Percentiles rank a stretch among this genome's conserved stretches.
phyloP scores from a whole-genome alignment of 306 rosid species.

The Dicorynia guianensis region DNA sequence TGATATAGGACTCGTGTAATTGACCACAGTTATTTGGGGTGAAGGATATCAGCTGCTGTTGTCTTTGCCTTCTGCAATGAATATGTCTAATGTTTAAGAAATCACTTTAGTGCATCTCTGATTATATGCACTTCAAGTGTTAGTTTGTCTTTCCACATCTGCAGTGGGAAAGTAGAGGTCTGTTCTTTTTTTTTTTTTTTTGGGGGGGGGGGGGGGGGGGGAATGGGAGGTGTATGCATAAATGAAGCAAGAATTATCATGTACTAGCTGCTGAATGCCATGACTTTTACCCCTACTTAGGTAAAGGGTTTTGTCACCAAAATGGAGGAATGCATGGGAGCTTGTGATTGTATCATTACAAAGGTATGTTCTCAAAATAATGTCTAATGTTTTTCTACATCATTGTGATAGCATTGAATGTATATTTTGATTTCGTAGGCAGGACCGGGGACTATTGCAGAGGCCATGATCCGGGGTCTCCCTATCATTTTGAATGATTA shows the following conservation, averaged over 20 bases:
- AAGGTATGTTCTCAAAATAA: slow-evolving; percentile 22
- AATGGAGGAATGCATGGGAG: slow-evolving; percentile 94
- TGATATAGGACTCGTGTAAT: not conserved
- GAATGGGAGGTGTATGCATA: not conserved
- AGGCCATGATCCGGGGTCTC: slow-evolving; percentile 94
- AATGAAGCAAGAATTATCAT: slow-evolving; percentile 1
- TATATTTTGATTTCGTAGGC: slow-evolving; percentile 56
- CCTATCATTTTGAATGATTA: slow-evolving; percentile 85
- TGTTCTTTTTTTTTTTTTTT: not conserved
- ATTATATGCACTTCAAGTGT: not conserved
- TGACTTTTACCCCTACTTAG: slow-evolving; percentile 44
- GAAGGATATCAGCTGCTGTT: not conserved
- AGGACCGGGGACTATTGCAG: slow-evolving; percentile 98
- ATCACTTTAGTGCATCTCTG: not conserved
- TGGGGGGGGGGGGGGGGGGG: not conserved
- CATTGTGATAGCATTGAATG: not conserved
- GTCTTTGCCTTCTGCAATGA: not conserved
- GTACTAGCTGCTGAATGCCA: slow-evolving; percentile 34
- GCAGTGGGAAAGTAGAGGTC: not conserved
- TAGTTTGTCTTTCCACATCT: slow-evolving; percentile 2
- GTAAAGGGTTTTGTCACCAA: slow-evolving; percentile 93
- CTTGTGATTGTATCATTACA: slow-evolving; percentile 40
- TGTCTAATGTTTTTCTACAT: not conserved
- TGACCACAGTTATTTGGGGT: not conserved
- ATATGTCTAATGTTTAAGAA: not conserved